Evolutionary conservation across 805 yeast species (phyloP).

Genomic region (Starmerella gropengiesseri): DNA sequence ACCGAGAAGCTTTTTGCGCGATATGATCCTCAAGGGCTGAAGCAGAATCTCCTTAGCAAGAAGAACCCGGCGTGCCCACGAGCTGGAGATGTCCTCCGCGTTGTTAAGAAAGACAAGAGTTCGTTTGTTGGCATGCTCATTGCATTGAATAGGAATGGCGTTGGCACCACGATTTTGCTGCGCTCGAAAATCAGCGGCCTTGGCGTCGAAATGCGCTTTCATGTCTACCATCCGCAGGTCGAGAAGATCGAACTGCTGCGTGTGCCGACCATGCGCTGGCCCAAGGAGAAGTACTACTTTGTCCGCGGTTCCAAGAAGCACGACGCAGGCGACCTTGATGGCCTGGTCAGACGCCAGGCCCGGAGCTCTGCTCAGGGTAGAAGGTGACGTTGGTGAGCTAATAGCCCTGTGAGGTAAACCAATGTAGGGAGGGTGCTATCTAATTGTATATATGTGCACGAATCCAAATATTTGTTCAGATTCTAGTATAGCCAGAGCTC

Average conservation of each 20-base stretch:
- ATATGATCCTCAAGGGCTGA: conserved; percentile 64
- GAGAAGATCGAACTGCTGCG: conserved; percentile 66
- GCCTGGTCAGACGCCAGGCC: conserved; percentile 28
- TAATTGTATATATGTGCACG: not conserved
- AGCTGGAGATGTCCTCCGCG: conserved; percentile 74
- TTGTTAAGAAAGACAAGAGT: conserved; percentile 50
- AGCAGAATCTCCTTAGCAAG: conserved; percentile 44
- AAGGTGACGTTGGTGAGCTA: too few relatives aligned
- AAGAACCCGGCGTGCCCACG: conserved; percentile 43
- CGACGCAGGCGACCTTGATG: conserved; percentile 32
- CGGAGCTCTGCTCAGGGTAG: conserved; percentile 5
- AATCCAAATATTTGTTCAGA: not conserved
- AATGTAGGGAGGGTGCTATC: too few relatives aligned
- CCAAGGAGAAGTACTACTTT: conserved; percentile 80
- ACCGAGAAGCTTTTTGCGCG: conserved; percentile 42
- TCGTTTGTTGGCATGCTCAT: conserved; percentile 68
- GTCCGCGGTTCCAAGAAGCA: conserved; percentile 49
- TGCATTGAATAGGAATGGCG: conserved; percentile 59
- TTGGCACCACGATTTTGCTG: conserved; percentile 64
- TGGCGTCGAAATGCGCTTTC: conserved; percentile 78
- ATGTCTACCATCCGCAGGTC: conserved; percentile 69
- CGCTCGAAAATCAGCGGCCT: conserved; percentile 72
- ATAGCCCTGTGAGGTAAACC: too few relatives aligned
- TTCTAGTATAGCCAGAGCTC: too few relatives aligned
- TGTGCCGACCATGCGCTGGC: conserved; percentile 59